Base-by-base conservation (phyloP, 179 eudicot species). In the Vitellaria paradoxa region DNA sequence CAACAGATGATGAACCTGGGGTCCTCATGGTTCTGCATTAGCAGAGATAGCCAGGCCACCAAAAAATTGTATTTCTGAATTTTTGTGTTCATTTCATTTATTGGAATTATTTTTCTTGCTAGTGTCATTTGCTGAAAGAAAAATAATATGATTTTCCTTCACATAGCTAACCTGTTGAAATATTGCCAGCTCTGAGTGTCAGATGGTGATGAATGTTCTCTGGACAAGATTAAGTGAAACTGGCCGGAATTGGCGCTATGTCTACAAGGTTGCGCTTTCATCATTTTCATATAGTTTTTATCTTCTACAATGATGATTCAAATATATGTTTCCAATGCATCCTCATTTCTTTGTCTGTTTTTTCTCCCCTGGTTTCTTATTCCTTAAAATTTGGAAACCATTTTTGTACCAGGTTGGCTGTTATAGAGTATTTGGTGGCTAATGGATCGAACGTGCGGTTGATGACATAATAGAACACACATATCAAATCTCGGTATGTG, bases 1-100 rank as follows among this genome's bases (percentile, higher is more conserved):
- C 99, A 75, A 95, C 99, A 24, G 97, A 93, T 81, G 91, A 91
- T 81, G 97, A 91, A 81, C 97, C 99, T 95, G 99, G 99, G 99
- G 99, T 84, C 97, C 97, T 84, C 99, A 95, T 85, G 99, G 99
- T 82, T 93, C 95, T 74, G 97, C 89, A 70, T 85, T 95, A 76
- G 91, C 97, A 74, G 99, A 95, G 85, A 95, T 95, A 72, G 99
- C 99, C 93, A 88, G 78, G 97, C 97, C 64, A 95, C 99, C 46
- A 95, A 93, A 85, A 95, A 90, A 89, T 93, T 85, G 99, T 95
- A 91, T 64, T 50, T 60, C 37, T 59, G 62, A 77, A 49, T 24
- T 67, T 77, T 69, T 65, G 61, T 70, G 52, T 50, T 20, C 69
- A 20, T 30, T 77, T 53, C 9, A 24, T 50, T 75, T 9, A 52